Conservation (phyloP, 139 green algal species). For the Yamagishiella unicocca region DNA sequence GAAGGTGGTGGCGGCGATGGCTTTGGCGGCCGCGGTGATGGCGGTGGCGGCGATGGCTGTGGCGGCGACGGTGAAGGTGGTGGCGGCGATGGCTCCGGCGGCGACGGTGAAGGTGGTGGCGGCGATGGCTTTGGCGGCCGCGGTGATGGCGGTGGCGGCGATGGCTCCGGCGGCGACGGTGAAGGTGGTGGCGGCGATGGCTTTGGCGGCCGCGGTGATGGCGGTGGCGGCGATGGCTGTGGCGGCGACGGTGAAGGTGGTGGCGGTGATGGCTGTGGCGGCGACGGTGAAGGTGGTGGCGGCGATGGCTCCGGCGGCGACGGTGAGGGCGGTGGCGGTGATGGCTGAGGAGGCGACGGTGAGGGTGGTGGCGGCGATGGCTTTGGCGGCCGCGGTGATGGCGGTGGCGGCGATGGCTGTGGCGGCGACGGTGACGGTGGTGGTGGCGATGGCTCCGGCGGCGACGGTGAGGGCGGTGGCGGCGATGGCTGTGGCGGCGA, state of each 20-base stretch:
- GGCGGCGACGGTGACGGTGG: slow-evolving; percentile 4
- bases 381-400: not conserved
- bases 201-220: not conserved
- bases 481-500: too few species aligned
- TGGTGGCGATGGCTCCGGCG: not conserved
- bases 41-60: not conserved
- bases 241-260: not conserved
- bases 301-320: not conserved
- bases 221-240: not conserved
- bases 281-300: not conserved
- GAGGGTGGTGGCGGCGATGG: not conserved
- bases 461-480: too few species aligned
- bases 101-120: not conserved
- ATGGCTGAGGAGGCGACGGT: not conserved
- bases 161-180: not conserved
- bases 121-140: not conserved
- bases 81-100: not conserved
- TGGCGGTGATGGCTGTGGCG: not conserved
- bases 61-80: not conserved
- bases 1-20: not conserved
- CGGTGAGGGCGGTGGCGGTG: not conserved
- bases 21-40: not conserved
- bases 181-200: not conserved
- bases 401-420: not conserved
- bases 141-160: not conserved